phyloP scores from a whole-genome alignment of 768 basidiomycete genomes.

The Leucosporidium creatinivorum region DNA sequence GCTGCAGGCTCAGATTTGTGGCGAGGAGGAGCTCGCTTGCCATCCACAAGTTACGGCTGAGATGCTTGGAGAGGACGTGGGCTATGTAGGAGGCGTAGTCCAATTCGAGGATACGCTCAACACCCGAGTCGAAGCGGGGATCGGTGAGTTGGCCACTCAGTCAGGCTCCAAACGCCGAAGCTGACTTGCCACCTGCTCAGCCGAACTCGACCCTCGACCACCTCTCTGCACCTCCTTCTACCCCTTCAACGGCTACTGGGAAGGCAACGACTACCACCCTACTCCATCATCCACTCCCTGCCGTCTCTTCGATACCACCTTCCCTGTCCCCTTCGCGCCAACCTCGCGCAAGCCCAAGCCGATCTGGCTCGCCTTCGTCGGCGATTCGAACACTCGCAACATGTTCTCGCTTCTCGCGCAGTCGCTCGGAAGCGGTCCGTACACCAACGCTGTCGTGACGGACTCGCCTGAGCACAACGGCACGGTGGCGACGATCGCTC shows the following conservation, averaged over 20 bases:
- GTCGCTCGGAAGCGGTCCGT: slow-evolving; percentile 13
- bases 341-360: background rate
- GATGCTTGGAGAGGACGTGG: background rate
- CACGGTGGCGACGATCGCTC: slow-evolving; percentile 8
- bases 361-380: slow-evolving; percentile 27
- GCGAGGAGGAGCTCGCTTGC: background rate
- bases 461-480: slow-evolving; percentile 29
- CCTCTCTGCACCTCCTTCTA: slow-evolving; percentile 14
- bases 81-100: slow-evolving; percentile 2
- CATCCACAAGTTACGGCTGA: background rate
- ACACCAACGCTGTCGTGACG: background rate
- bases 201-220: background rate
- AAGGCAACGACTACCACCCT: slow-evolving; percentile 1
- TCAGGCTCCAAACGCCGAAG: no score
- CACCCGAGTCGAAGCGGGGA: background rate
- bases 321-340: slow-evolving; percentile 2
- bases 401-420: slow-evolving; percentile 10
- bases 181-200: background rate
- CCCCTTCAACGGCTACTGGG: slow-evolving; percentile 22
- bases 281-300: slow-evolving; percentile 4
- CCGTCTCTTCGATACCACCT: slow-evolving; percentile 1
- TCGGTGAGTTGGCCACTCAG: background rate
- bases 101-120: background rate
- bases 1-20: slow-evolving; percentile 2
- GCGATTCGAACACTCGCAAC: slow-evolving; percentile 32